phyloP scores from a whole-genome alignment of 129 eudicot genomes.

The Helianthus tuberosus region DNA sequence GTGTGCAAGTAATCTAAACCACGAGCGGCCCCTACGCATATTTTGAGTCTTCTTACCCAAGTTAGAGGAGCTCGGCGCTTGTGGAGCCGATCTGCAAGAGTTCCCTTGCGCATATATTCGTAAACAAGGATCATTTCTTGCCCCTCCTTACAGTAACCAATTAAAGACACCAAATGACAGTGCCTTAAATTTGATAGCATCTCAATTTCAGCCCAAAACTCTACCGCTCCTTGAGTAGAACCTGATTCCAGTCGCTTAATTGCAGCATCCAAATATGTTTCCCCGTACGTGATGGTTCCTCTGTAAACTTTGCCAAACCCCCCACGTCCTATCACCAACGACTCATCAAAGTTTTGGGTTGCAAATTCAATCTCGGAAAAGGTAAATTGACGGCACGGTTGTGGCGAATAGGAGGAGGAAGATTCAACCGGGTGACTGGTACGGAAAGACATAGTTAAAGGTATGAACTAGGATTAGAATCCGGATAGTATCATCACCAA shows the following conservation, averaged over 20 bases:
- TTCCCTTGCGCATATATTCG: neutral
- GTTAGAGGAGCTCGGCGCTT: neutral
- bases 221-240: slow-evolving; percentile 5
- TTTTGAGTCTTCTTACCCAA: slow-evolving; percentile 15
- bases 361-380: slow-evolving; percentile 9
- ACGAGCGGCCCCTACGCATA: neutral
- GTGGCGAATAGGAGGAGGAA: neutral
- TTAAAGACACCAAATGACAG: neutral
- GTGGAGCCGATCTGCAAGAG: neutral
- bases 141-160: too few species aligned
- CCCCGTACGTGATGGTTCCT: neutral
- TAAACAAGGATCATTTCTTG: too few species aligned
- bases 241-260: neutral
- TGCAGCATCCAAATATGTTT: neutral
- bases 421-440: neutral
- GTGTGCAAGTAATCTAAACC: too few species aligned
- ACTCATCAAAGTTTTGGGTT: slow-evolving; percentile 17
- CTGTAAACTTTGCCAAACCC: slow-evolving; percentile 17
- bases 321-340: slow-evolving; percentile 18
- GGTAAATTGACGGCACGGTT: slow-evolving; percentile 7
- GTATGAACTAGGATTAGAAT: neutral
- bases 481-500: neutral
- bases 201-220: slow-evolving; percentile 15
- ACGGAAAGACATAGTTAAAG: neutral
- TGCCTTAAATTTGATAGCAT: neutral